Percentiles rank a stretch among this genome's conserved stretches.
Evolutionary conservation across 2,329 filamentous ascomycete genomes (phyloP).

Genomic region (Dothideomycetes sp.): DNA sequence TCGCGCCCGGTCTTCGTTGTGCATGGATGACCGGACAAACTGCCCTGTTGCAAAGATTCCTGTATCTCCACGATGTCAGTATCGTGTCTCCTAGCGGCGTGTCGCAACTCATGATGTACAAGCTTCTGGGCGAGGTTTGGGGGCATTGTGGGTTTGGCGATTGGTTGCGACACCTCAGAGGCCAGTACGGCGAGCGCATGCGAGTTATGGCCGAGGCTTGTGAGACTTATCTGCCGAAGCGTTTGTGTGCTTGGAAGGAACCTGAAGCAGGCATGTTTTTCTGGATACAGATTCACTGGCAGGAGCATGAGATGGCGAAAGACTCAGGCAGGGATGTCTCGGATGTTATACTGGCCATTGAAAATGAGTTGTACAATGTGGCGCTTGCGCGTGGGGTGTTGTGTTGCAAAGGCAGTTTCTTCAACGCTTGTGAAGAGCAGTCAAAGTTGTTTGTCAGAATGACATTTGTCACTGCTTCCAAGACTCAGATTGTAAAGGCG

Average conservation of each 20-base stretch:
- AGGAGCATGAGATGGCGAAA: too few species aligned
- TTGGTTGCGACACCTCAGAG: conserved; percentile 18
- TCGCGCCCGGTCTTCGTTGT: conserved; percentile 20
- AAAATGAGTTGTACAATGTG: too few species aligned
- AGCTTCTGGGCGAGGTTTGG: conserved; percentile 21
- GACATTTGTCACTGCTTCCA: too few species aligned
- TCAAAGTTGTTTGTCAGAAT: too few species aligned
- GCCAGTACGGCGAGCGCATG: conserved; percentile 14
- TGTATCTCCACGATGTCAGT: conserved; percentile 15
- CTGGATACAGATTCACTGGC: conserved; percentile 12
- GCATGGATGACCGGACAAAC: conserved; percentile 21
- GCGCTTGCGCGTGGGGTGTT: too few species aligned
- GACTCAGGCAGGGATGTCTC: too few species aligned
- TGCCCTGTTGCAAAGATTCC: conserved; percentile 19
- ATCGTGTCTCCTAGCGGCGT: conserved; percentile 15
- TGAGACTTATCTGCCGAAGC: conserved; percentile 14
- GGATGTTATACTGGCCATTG: too few species aligned
- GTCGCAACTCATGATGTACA: conserved; percentile 21
- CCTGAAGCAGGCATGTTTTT: conserved; percentile 18
- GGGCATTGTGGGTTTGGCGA: conserved; percentile 20
- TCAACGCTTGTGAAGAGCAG: too few species aligned
- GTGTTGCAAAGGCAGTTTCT: too few species aligned
- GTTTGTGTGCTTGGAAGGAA: conserved; percentile 14
- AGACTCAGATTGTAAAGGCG: too few species aligned
- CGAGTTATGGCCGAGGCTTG: conserved; percentile 18